phyloP scores from a whole-genome alignment of 768 basidiomycete genomes.

The Aureoboletus auriporus region DNA sequence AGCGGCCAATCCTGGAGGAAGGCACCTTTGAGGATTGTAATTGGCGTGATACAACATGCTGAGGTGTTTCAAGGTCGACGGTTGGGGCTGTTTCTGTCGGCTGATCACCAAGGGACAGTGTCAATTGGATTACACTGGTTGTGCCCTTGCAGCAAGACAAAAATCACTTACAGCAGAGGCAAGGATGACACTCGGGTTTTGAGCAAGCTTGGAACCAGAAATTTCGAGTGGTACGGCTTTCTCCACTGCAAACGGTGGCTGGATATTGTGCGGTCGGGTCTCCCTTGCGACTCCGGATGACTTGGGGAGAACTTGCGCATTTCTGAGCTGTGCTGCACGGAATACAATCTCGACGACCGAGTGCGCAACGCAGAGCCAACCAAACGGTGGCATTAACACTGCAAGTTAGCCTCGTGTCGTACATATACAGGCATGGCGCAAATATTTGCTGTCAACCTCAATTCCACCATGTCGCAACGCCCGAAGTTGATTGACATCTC shows the following conservation, averaged over 20 bases:
- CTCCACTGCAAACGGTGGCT: no score
- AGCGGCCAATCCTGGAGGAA: slow-evolving; percentile 79
- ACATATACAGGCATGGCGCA: no score
- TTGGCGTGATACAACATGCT: slow-evolving; percentile 31
- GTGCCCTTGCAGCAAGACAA: not conserved
- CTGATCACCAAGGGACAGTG: slow-evolving; percentile 1
- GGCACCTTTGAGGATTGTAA: slow-evolving; percentile 86
- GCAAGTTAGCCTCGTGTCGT: no score
- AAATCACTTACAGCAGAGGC: not conserved
- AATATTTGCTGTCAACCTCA: no score
- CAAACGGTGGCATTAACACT: slow-evolving; percentile 62
- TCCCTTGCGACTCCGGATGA: not conserved
- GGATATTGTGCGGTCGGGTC: not conserved
- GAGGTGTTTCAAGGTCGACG: not conserved
- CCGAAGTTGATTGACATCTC: no score
- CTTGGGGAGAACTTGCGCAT: slow-evolving; percentile 30
- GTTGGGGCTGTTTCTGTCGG: not conserved
- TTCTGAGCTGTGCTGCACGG: slow-evolving; percentile 59
- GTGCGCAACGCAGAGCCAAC: slow-evolving; percentile 66
- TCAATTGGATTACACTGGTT: not conserved
- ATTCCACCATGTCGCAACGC: no score
- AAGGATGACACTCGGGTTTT: no score
- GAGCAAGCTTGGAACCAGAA: not conserved
- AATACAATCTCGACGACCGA: slow-evolving; percentile 57
- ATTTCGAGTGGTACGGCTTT: not conserved